Base-by-base conservation (phyloP, 2,329 filamentous ascomycete genomes). In the Colletotrichum gigasporum region DNA sequence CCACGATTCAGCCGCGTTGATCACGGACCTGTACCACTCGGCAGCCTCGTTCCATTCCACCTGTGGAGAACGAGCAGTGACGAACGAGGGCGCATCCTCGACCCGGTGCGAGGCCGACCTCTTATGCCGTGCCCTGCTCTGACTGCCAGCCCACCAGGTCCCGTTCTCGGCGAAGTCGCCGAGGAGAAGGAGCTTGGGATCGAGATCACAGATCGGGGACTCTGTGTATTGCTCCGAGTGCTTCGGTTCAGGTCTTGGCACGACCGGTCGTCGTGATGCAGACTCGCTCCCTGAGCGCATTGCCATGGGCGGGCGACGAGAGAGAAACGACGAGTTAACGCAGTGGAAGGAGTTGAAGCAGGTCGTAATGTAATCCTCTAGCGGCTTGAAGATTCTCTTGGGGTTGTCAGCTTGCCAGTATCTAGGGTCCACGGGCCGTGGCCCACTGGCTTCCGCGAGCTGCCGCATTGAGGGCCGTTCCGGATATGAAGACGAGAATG, bases 111-210 rank as follows among this genome's bases (percentile, higher is more conserved):
- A 74, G 65, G 72, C 58, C 69, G 69, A 73, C 69, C 73, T 77
- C 66, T 69, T 69, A 57, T 75, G 71, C 66, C 71, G 48, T 55
- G 71, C 54, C 35, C 50, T 30, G 24, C 41, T 35, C 41, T 56
- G 81, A 50, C 84, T 84, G 2, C 90, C 91, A 47, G 90, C 89
- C 91, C 92, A 95, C 92, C 91, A 95, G 7, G 86, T 87, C 2
- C 91, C 92, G 72, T 96, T 96, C 73, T 96, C 92, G 1, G 90
- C 91, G 68, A 94, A 83, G 70, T 94, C 87, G 2, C 91, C 92
- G 2, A 94, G 75, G 6, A 94, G 80, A 18, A 95, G 79, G 5
- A 91, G 85, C 72, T 94, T 96, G 1, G 90, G 87, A 73, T 96
- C 92, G 18, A 94, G 77, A 51, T 92, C 89, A 34, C 84, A 84